Conservation (phyloP, 345 rosid genomes). For the Citrus inodora region DNA sequence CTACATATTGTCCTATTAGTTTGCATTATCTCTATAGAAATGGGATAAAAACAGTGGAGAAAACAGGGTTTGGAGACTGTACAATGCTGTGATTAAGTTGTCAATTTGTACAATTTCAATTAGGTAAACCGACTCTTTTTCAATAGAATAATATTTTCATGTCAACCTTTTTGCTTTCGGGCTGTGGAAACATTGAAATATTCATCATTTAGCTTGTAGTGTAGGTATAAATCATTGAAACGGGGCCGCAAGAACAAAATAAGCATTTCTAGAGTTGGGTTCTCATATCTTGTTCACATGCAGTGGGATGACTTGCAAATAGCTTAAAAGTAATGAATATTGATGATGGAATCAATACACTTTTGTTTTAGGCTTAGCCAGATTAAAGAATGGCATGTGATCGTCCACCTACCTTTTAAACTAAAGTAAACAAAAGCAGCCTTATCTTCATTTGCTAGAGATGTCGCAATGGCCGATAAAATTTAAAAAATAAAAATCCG, state of each 20-base stretch:
- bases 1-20: too few species aligned
- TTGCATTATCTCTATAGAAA: too few species aligned
- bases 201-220: background rate
- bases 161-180: background rate
- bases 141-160: background rate
- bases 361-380: background rate
- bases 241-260: background rate
- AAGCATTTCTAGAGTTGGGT: background rate
- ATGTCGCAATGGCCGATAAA: background rate
- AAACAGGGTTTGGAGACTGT: background rate
- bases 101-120: background rate
- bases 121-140: background rate
- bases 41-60: background rate
- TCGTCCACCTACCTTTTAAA: background rate
- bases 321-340: constrained; percentile 7
- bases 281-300: constrained; percentile 5
- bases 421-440: constrained; percentile 11
- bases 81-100: background rate
- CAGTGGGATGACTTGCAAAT: constrained; percentile 1
- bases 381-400: background rate
- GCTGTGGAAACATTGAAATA: background rate
- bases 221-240: constrained; percentile 4
- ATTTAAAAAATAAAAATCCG: background rate
- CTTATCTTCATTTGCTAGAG: background rate
- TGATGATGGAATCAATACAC: background rate